Evolutionary conservation across 345 rosid species (phyloP).

Genomic region (Punica granatum): DNA sequence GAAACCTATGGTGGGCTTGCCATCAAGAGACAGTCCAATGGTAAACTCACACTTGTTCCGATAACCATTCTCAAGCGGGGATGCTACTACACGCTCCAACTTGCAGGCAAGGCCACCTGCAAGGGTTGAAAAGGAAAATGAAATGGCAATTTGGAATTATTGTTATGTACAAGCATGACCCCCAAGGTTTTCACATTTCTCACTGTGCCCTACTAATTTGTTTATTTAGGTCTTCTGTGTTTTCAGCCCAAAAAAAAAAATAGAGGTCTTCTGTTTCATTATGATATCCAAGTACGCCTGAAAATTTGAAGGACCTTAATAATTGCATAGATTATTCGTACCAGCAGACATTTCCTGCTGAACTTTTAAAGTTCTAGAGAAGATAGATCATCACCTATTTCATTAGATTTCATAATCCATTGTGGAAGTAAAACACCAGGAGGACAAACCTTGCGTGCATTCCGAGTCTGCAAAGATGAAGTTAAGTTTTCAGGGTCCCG

Average conservation of each 20-base stretch:
- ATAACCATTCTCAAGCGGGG: constrained; percentile 77
- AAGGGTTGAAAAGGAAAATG: constrained; percentile 6
- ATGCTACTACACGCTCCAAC: constrained; percentile 76
- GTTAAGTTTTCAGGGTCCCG: constrained; percentile 13
- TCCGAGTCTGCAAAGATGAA: constrained; percentile 60
- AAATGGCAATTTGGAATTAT: neutral
- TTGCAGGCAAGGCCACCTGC: constrained; percentile 88
- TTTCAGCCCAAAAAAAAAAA: too few relatives aligned
- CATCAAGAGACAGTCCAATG: constrained; percentile 71
- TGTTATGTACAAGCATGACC: neutral
- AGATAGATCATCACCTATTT: constrained; percentile 54
- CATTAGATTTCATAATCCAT: constrained; percentile 78
- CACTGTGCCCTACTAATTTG: neutral
- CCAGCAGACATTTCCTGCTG: neutral
- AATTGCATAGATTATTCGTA: too few relatives aligned
- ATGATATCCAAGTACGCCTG: neutral
- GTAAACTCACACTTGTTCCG: constrained; percentile 94
- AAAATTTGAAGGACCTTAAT: neutral
- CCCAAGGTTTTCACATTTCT: neutral
- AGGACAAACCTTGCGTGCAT: constrained; percentile 90
- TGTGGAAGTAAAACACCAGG: constrained; percentile 73
- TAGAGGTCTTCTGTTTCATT: too few relatives aligned
- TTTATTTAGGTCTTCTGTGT: neutral
- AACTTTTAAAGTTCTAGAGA: neutral
- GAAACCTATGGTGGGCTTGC: constrained; percentile 83